Evolutionary conservation across 495 filamentous ascomycete species (phyloP), one percentile per base, ranked within the genome.

Genomic region (Penicillium steckii): DNA sequence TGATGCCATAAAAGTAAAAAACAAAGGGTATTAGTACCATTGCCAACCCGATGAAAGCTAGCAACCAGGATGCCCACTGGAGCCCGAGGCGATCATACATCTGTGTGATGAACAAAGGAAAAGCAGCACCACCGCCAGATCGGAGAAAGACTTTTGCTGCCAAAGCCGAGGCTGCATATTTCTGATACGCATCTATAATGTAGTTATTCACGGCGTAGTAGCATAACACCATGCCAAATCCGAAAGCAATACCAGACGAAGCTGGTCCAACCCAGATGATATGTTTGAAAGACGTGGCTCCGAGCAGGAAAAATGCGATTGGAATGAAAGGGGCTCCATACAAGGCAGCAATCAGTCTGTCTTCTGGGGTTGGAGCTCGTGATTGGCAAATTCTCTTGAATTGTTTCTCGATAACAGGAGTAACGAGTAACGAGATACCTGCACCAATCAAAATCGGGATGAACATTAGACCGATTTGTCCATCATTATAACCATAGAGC

Each of bases 141-240:
- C 65, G 57, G 40, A 67, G 27, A 37, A 70, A 66, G n/a, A 63
- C 63, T 46, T 72, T 72, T 0, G 67, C 67, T 12, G 69, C 69
- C 25, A 72, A 40, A 0, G 69, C 67, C 2, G 62, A 68, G 0
- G 69, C 69, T 3, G 67, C 66, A 32, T 72, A 72, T 29, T 64
- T 64, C 44, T 64, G 65, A 57, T 89, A 91, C 0, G 79, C 76
- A 41, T 90, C 87, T 37, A 83, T 84, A 30, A 90, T 76, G 59
- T 89, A 91, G 60, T 82, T 87, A 64, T 87, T 83, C 41, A 88
- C 74, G 18, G 75, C 72, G 15, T 88, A 76, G 70, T 88, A 88
- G 42, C 89, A 80, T 17, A 85, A 62, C 0, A 87, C 82, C 75
- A 85, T 81, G 23, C 85, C 83, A 46, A 85, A 85, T 2, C 85